phyloP scores from a whole-genome alignment of 2,329 filamentous ascomycete genomes.

The Fusarium veterinarium region DNA sequence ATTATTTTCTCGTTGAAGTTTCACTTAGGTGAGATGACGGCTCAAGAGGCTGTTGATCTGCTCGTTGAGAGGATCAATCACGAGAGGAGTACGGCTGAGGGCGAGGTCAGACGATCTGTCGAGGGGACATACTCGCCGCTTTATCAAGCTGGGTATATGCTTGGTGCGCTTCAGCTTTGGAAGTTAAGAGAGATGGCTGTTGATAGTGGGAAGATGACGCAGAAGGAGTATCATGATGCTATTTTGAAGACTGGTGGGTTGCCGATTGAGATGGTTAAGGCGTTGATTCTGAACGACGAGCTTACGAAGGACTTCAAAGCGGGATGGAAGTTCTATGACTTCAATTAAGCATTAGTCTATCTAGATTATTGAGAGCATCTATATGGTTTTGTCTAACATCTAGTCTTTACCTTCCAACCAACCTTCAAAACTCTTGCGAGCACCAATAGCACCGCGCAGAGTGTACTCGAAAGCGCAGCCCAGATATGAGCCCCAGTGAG shows the following conservation, averaged over 20 bases:
- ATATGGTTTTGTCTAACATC: constrained; percentile 20
- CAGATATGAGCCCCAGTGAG: constrained; percentile 49
- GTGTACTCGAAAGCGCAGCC: constrained; percentile 47
- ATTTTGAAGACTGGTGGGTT: constrained; percentile 24
- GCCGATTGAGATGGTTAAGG: constrained; percentile 37
- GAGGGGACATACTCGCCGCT: constrained; percentile 30
- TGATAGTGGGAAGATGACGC: constrained; percentile 2
- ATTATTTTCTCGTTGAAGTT: constrained; percentile 27
- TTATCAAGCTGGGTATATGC: constrained; percentile 34
- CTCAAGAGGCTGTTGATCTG: constrained; percentile 28
- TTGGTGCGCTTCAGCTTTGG: constrained; percentile 27
- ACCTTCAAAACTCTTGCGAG: constrained; percentile 26
- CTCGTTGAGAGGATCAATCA: constrained; percentile 13
- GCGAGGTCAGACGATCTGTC: constrained; percentile 26
- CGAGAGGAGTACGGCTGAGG: constrained; percentile 31
- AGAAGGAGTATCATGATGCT: constrained; percentile 33
- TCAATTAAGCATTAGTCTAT: constrained; percentile 10
- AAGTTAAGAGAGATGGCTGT: constrained; percentile 30
- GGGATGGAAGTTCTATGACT: constrained; percentile 34
- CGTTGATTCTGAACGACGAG: constrained; percentile 10
- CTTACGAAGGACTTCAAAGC: constrained; percentile 26
- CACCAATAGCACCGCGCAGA: constrained; percentile 41
- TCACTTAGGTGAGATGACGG: constrained; percentile 31
- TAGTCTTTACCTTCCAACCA: constrained; percentile 32
- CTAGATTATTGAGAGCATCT: not conserved